Evolutionary conservation across 805 yeast genomes (phyloP).

Genomic region (Teunomyces aglyptinius): DNA sequence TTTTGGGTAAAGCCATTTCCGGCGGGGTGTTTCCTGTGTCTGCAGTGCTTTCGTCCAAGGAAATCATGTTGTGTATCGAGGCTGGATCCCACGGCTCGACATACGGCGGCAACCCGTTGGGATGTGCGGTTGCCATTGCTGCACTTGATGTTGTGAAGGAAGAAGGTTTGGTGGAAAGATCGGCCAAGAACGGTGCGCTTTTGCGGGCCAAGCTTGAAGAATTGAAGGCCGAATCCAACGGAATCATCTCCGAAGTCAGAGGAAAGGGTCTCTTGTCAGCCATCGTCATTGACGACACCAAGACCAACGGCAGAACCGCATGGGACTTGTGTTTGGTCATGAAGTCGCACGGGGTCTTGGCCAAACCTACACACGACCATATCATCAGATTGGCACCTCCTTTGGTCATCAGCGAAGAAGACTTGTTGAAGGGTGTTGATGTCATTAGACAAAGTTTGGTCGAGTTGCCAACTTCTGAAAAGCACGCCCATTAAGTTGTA

Average conservation of each 20-base stretch:
- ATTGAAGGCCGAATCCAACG: conserved; percentile 51
- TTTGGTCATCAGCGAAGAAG: conserved; percentile 84
- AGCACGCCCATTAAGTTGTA: conserved; percentile 40
- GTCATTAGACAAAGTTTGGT: conserved; percentile 62
- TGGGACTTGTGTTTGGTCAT: conserved; percentile 93
- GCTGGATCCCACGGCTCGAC: conserved; percentile 98
- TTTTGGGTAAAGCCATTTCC: conserved; percentile 91
- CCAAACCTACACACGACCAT: conserved; percentile 95
- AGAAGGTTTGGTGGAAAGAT: conserved; percentile 80
- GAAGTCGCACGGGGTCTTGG: conserved; percentile 86
- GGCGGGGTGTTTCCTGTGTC: conserved; percentile 95
- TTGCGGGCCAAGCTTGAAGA: conserved; percentile 59
- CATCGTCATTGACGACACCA: conserved; percentile 80
- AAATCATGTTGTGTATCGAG: conserved; percentile 82
- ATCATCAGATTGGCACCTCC: conserved; percentile 97
- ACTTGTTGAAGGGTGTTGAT: conserved; percentile 75
- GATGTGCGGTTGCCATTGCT: conserved; percentile 89
- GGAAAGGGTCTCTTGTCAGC: conserved; percentile 89
- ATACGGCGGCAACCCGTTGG: conserved; percentile 96
- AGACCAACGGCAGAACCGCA: conserved; percentile 86
- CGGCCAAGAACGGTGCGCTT: conserved; percentile 65
- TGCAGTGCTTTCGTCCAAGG: conserved; percentile 85
- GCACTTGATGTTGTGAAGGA: conserved; percentile 88
- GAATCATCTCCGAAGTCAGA: conserved; percentile 61
- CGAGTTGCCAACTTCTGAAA: conserved; percentile 53